phyloP scores from a whole-genome alignment of 129 eudicot genomes.

The Artemisia tridentata region DNA sequence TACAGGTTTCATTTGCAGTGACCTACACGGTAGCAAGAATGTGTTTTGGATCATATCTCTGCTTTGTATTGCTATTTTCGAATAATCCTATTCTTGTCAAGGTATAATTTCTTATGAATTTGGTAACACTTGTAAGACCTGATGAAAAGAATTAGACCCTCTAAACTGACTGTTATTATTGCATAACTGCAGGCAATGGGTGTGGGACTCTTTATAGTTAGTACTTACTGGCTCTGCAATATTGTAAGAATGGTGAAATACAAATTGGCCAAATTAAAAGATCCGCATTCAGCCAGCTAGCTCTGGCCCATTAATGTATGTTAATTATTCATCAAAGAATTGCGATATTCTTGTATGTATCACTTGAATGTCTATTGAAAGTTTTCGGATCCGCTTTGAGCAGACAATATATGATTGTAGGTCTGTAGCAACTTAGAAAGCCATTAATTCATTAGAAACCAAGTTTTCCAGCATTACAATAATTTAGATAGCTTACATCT shows the following conservation, averaged over 20 bases:
- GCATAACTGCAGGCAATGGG: slow-evolving; percentile 63
- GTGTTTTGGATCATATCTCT: slow-evolving; percentile 76
- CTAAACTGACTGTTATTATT: neutral
- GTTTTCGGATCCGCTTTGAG: neutral
- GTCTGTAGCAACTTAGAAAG: neutral
- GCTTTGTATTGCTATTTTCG: slow-evolving; percentile 68
- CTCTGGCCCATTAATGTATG: slow-evolving; percentile 11
- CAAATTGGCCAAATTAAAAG: slow-evolving; percentile 45
- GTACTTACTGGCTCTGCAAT: slow-evolving; percentile 87
- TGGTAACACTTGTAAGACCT: neutral
- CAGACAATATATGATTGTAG: slow-evolving; percentile 7
- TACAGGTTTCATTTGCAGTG: slow-evolving; percentile 66
- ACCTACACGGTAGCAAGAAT: slow-evolving; percentile 79
- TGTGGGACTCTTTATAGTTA: slow-evolving; percentile 71
- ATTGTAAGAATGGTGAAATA: slow-evolving; percentile 67
- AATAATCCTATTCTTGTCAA: slow-evolving; percentile 60
- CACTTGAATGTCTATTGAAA: no score
- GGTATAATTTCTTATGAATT: neutral
- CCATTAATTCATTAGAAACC: slow-evolving; percentile 19
- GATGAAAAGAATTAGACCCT: neutral
- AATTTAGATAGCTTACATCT: slow-evolving; percentile 6
- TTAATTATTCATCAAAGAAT: neutral
- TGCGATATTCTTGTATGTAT: neutral
- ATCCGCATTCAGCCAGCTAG: slow-evolving; percentile 28
- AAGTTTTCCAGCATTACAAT: slow-evolving; percentile 18